These are phyloP conservation scores for Lentinula boryana DNA, from an alignment of 768 basidiomycete genomes.

Conservation along the genomic window DNA sequence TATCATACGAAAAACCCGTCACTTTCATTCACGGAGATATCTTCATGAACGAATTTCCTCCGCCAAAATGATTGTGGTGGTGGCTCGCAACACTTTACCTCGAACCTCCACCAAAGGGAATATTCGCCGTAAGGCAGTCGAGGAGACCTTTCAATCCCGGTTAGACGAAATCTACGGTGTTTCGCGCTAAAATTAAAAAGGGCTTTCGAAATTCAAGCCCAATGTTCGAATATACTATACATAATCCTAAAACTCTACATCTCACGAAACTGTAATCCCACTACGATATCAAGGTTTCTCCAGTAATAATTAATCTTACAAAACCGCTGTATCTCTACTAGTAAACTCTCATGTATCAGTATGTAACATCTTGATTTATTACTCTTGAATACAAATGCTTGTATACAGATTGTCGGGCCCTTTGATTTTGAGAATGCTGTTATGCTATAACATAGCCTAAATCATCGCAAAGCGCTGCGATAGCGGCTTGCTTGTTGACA, in stretches of 20 bases:
- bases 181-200: slow-evolving; percentile 7
- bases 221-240: neutral
- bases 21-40: slow-evolving; percentile 48
- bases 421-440: no score
- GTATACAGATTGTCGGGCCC: no score
- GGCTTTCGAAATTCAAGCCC: neutral
- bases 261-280: neutral
- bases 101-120: slow-evolving; percentile 55
- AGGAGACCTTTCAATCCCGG: slow-evolving; percentile 32
- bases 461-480: no score
- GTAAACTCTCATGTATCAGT: neutral
- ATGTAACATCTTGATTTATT: neutral
- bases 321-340: neutral
- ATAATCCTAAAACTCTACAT: neutral
- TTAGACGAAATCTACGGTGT: slow-evolving; percentile 36
- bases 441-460: no score
- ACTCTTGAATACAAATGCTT: neutral
- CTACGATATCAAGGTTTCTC: neutral
- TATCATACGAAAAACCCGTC: slow-evolving; percentile 43
- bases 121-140: slow-evolving; percentile 47
- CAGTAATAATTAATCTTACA: neutral
- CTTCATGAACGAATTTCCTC: slow-evolving; percentile 49
- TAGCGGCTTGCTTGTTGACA: neutral
- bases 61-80: slow-evolving; percentile 38
- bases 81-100: slow-evolving; percentile 40